These are phyloP conservation scores for Ascochyta koolunga DNA, from an alignment of 2,329 filamentous ascomycete genomes.

Conservation along the genomic window DNA sequence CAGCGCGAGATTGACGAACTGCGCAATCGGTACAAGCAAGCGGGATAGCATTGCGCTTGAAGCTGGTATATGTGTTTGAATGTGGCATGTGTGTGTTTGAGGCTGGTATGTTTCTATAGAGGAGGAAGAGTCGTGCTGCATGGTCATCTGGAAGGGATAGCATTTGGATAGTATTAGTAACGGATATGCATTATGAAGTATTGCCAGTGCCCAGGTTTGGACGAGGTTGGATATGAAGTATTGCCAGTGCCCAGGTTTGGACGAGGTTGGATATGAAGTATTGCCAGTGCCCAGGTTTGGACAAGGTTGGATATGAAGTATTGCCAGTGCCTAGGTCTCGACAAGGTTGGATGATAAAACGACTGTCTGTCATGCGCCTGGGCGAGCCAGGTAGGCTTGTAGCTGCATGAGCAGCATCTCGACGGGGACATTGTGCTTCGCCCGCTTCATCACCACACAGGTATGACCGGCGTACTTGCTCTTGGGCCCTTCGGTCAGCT, in stretches of 20 bases:
- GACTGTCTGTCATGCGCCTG: constrained; percentile 9
- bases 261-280: too few species aligned
- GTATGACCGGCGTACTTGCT: constrained; percentile 29
- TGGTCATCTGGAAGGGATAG: neutral
- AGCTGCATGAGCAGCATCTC: constrained; percentile 42
- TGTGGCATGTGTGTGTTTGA: neutral
- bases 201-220: too few species aligned
- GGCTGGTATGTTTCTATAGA: neutral
- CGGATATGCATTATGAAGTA: neutral
- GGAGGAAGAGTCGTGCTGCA: neutral
- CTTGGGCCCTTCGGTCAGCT: constrained; percentile 24
- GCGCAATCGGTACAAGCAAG: constrained; percentile 35
- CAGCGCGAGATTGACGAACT: constrained; percentile 49
- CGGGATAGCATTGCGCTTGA: constrained; percentile 9
- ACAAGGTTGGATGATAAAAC: too few species aligned
- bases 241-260: too few species aligned
- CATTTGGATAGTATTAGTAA: neutral
- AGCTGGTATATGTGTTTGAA: too few species aligned
- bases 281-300: too few species aligned
- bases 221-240: too few species aligned
- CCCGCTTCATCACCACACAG: constrained; percentile 39
- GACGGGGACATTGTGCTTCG: constrained; percentile 36
- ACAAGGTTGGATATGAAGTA: too few species aligned
- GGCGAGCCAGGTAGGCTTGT: constrained; percentile 36
- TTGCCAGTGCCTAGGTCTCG: too few species aligned